These are phyloP conservation scores for Fusarium sp. DNA, from an alignment of 2,329 filamentous ascomycete species.

Conservation along the genomic window DNA sequence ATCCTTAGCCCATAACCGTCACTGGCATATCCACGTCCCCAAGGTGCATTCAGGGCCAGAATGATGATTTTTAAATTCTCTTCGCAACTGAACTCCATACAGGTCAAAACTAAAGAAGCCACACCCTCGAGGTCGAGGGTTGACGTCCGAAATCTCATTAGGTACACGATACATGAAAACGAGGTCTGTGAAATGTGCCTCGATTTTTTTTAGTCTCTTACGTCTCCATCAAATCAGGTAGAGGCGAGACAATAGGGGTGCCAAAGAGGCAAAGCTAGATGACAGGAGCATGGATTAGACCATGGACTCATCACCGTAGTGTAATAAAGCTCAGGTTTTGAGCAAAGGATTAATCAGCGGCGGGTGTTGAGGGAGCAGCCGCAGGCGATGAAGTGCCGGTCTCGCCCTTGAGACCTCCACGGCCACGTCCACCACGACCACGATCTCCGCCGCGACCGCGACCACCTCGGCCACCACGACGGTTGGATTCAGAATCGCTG, in stretches of 20 bases:
- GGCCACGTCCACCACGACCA: constrained; percentile 64
- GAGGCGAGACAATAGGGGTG: constrained; percentile 34
- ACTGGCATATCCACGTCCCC: constrained; percentile 32
- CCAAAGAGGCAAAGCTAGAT: constrained; percentile 33
- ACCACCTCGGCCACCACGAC: constrained; percentile 64
- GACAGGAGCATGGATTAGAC: constrained; percentile 15
- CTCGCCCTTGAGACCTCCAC: constrained; percentile 68
- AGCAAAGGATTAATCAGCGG: constrained; percentile 48
- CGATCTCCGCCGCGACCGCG: constrained; percentile 67
- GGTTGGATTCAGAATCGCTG: constrained; percentile 69
- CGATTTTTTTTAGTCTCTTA: constrained; percentile 37
- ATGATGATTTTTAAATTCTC: constrained; percentile 45
- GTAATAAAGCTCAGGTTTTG: constrained; percentile 26
- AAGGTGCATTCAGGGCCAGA: constrained; percentile 38
- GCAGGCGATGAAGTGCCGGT: constrained; percentile 64
- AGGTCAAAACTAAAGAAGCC: constrained; percentile 47
- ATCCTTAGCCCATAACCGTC: constrained; percentile 25
- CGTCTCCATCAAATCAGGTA: constrained; percentile 34
- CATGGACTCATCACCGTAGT: constrained; percentile 29
- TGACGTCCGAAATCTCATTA: constrained; percentile 49
- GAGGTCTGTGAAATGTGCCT: constrained; percentile 37
- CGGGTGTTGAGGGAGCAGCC: constrained; percentile 59
- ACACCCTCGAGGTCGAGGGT: constrained; percentile 44
- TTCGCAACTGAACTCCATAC: constrained; percentile 48
- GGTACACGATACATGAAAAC: constrained; percentile 49